phyloP scores from a whole-genome alignment of 305 asterid species.

The Coffea humblotiana region DNA sequence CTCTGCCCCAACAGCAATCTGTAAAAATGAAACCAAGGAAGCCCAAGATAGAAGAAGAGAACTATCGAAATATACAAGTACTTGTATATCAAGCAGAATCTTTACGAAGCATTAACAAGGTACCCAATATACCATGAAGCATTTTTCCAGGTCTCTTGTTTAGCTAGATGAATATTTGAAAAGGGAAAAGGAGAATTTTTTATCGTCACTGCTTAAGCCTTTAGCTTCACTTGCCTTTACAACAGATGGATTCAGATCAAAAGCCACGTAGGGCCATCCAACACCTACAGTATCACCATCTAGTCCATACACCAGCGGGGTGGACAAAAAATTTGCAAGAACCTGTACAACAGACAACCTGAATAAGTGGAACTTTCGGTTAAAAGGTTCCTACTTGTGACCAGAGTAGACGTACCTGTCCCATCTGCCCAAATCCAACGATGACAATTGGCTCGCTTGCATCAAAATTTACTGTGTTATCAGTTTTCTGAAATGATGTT shows the following conservation, averaged over 20 bases:
- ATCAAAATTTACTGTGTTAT: constrained; percentile 59
- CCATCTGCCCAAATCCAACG: constrained; percentile 96
- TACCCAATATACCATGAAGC: neutral
- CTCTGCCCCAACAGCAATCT: neutral
- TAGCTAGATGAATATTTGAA: neutral
- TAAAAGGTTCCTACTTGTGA: neutral
- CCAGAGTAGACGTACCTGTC: constrained; percentile 61
- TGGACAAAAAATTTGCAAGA: constrained; percentile 91
- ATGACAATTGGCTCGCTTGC: constrained; percentile 90
- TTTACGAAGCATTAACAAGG: neutral
- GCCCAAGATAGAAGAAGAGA: neutral
- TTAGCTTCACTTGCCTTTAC: constrained; percentile 57
- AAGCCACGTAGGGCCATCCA: constrained; percentile 87
- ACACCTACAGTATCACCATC: constrained; percentile 56
- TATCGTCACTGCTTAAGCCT: neutral
- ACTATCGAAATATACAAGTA: neutral
- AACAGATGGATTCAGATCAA: constrained; percentile 89
- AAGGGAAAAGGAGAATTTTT: neutral
- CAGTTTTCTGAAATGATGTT: constrained; percentile 52
- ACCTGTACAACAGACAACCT: constrained; percentile 50
- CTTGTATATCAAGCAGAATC: too few species aligned
- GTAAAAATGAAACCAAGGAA: neutral
- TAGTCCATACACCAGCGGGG: constrained; percentile 78
- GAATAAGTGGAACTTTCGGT: constrained; percentile 23
- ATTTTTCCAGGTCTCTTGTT: neutral